These are phyloP conservation scores for Rhizopogon sp. DNA, from an alignment of 768 basidiomycete genomes.

Conservation along the genomic window DNA sequence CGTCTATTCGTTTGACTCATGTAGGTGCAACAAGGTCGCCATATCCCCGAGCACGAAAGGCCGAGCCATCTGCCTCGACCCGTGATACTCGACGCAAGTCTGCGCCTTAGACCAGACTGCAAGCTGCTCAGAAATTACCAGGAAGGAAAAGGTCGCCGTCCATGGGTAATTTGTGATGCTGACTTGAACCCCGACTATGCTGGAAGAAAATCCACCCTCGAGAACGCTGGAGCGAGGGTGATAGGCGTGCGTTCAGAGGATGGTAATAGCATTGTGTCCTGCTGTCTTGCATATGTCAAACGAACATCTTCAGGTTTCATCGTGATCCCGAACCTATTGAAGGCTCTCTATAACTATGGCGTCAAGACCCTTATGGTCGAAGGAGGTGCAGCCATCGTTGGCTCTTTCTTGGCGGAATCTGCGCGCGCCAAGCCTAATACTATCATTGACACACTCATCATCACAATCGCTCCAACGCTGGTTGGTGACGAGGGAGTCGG, in stretches of 20 bases:
- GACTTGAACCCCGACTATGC: slow-evolving; percentile 5
- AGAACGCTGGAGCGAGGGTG: slow-evolving; percentile 62
- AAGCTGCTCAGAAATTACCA: slow-evolving; percentile 67
- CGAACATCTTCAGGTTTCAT: slow-evolving; percentile 29
- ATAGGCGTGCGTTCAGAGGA: slow-evolving; percentile 41
- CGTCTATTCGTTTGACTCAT: background rate
- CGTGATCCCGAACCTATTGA: slow-evolving; percentile 46
- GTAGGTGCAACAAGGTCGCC: slow-evolving; percentile 39
- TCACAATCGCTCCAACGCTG: slow-evolving; percentile 84
- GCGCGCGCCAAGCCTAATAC: slow-evolving; percentile 8
- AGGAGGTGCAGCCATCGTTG: slow-evolving; percentile 83
- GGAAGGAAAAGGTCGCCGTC: slow-evolving; percentile 54
- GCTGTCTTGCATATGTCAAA: slow-evolving; percentile 3
- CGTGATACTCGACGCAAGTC: slow-evolving; percentile 72
- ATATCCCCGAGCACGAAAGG: slow-evolving; percentile 38
- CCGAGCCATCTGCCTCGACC: slow-evolving; percentile 65
- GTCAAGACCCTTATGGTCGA: slow-evolving; percentile 89
- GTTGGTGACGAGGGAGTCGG: slow-evolving; percentile 71
- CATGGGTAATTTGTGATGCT: slow-evolving; percentile 63
- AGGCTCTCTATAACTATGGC: slow-evolving; percentile 45
- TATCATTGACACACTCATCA: slow-evolving; percentile 66
- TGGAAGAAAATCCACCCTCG: slow-evolving; percentile 38
- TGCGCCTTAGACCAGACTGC: slow-evolving; percentile 62
- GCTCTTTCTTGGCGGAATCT: slow-evolving; percentile 32
- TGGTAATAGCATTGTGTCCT: slow-evolving; percentile 24